These are phyloP conservation scores for Dactylorhiza incarnata DNA, from an alignment of 106 monocot species.

Conservation along the genomic window DNA sequence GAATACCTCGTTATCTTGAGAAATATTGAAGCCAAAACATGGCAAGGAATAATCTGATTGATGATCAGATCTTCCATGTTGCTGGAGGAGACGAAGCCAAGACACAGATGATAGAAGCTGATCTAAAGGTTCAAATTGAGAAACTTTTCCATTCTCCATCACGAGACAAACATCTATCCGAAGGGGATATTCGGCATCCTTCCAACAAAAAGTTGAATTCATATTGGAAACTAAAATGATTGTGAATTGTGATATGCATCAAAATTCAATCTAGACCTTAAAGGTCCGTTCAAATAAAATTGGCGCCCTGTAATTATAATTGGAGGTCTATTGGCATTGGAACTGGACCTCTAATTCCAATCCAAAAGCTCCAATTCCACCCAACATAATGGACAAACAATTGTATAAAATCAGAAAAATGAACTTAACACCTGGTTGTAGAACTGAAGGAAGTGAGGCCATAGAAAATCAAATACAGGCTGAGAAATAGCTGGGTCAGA, in stretches of 20 bases:
- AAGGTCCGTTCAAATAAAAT: not conserved
- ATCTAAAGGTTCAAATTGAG: slow-evolving; percentile 66
- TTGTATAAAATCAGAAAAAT: slow-evolving; percentile 1
- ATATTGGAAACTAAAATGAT: not conserved
- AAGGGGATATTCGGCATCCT: slow-evolving; percentile 57
- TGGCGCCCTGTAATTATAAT: too few species aligned
- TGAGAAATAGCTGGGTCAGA: slow-evolving; percentile 50
- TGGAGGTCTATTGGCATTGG: too few species aligned
- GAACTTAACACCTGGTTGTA: slow-evolving; percentile 47
- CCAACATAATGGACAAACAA: too few species aligned
- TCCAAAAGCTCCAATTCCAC: too few species aligned
- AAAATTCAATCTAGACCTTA: not conserved
- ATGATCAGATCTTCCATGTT: slow-evolving; percentile 33
- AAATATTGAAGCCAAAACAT: slow-evolving; percentile 76
- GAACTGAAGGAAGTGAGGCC: slow-evolving; percentile 82
- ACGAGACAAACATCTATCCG: slow-evolving; percentile 56
- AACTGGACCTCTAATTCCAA: too few species aligned
- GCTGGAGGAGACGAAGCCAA: slow-evolving; percentile 73
- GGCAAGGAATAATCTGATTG: slow-evolving; percentile 44
- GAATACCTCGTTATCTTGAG: slow-evolving; percentile 83
- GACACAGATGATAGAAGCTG: slow-evolving; percentile 68
- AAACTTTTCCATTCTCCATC: slow-evolving; percentile 51
- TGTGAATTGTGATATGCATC: not conserved
- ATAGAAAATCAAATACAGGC: slow-evolving; percentile 64
- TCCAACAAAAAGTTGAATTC: slow-evolving; percentile 8